These are phyloP conservation scores for Tuber microsphaerosporum DNA, from an alignment of 495 filamentous ascomycete genomes.

Conservation along the genomic window DNA sequence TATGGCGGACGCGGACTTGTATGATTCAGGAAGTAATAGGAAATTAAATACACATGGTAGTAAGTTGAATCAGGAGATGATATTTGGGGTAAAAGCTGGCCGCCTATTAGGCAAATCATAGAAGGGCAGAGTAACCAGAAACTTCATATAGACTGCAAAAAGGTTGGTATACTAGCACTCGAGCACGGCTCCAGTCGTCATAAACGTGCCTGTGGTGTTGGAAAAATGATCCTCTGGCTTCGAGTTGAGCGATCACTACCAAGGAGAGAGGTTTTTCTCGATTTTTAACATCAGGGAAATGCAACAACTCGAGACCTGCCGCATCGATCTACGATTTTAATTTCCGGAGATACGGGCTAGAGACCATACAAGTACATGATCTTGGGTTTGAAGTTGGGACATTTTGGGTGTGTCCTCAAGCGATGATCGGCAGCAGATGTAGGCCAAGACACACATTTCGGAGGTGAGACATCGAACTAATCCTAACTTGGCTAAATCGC, in stretches of 20 bases:
- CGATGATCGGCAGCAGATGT: no score
- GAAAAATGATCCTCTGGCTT: no score
- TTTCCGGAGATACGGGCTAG: background rate
- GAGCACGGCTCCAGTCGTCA: no score
- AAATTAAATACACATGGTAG: background rate
- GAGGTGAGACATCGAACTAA: background rate
- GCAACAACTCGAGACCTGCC: background rate
- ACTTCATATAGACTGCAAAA: background rate
- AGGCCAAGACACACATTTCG: background rate
- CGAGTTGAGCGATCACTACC: background rate
- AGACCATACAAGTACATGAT: no score
- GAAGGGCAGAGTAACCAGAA: background rate
- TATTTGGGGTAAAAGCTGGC: background rate
- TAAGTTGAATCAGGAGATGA: background rate
- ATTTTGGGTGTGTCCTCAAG: no score
- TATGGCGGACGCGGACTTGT: no score
- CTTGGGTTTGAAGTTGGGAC: no score
- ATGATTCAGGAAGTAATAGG: no score
- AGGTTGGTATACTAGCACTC: background rate
- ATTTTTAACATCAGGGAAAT: background rate
- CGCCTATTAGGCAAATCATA: background rate
- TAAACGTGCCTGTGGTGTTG: no score
- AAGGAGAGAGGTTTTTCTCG: background rate
- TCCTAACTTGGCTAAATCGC: background rate
- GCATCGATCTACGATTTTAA: background rate